These are phyloP conservation scores for Corchorus olitorius DNA, from an alignment of 345 rosid genomes.

Conservation along the genomic window DNA sequence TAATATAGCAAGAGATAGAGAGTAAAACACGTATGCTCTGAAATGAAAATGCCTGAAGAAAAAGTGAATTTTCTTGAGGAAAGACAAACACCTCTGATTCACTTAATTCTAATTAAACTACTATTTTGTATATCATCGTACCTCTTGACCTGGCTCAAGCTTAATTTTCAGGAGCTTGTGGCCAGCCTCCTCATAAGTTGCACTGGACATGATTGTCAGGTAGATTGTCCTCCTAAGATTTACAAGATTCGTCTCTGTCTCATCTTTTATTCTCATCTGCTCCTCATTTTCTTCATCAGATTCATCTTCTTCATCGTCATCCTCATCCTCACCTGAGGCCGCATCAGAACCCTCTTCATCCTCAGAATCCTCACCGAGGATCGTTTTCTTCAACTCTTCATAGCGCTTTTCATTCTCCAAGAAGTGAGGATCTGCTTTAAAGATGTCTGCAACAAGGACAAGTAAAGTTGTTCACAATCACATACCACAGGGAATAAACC, in stretches of 20 bases:
- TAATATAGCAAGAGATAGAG: neutral
- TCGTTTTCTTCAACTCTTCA: constrained; percentile 84
- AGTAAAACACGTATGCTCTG: neutral
- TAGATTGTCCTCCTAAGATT: constrained; percentile 97
- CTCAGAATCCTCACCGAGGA: constrained; percentile 83
- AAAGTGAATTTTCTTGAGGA: neutral
- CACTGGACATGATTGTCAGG: constrained; percentile 96
- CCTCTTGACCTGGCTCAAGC: constrained; percentile 99
- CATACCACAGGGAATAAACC: constrained; percentile 7
- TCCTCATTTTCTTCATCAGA: constrained; percentile 77
- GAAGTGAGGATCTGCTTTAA: constrained; percentile 76
- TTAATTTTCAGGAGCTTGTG: constrained; percentile 92
- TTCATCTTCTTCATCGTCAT: constrained; percentile 49
- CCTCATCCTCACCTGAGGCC: constrained; percentile 63
- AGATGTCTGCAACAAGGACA: constrained; percentile 53
- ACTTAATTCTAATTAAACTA: neutral
- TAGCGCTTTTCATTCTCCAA: constrained; percentile 86
- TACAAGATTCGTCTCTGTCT: constrained; percentile 96
- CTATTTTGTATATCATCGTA: constrained; percentile 26
- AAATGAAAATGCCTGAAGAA: neutral
- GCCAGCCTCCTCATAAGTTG: constrained; percentile 97
- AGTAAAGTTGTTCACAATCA: constrained; percentile 13
- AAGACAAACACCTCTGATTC: neutral
- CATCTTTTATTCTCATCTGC: constrained; percentile 77
- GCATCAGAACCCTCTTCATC: constrained; percentile 82